phyloP scores from a whole-genome alignment of 305 asterid genomes.

The Fraxinus sp. region DNA sequence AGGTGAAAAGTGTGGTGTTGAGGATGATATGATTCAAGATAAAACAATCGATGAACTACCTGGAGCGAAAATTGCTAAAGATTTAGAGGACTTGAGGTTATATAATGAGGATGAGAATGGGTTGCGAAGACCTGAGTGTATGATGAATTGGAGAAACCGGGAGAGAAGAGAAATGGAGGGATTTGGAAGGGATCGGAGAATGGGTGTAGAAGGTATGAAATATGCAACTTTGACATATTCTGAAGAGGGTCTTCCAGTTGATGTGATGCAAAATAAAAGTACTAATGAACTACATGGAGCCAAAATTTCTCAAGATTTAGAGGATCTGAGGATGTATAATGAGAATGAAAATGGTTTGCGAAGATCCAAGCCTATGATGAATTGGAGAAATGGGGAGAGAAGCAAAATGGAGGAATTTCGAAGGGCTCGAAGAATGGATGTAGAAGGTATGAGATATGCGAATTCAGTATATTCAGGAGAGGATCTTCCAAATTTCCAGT shows the following conservation, averaged over 20 bases:
- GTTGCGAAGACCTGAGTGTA: conserved; percentile 28
- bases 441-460: conserved; percentile 26
- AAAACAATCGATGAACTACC: conserved; percentile 26
- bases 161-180: neutral
- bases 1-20: conserved; percentile 33
- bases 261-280: conserved; percentile 1
- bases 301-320: conserved; percentile 33
- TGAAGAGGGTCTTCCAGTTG: neutral
- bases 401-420: conserved; percentile 30
- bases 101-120: conserved; percentile 31
- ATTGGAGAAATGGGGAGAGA: conserved; percentile 36
- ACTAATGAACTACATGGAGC: conserved; percentile 28
- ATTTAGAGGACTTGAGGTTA: conserved; percentile 10
- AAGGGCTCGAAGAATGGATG: conserved; percentile 43
- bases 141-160: conserved; percentile 28
- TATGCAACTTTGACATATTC: neutral
- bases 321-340: conserved; percentile 23
- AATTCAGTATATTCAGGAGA: conserved; percentile 11
- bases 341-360: conserved; percentile 32
- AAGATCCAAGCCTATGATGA: conserved; percentile 27
- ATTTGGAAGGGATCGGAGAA: neutral
- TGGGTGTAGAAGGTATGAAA: neutral
- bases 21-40: conserved; percentile 28
- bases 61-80: conserved; percentile 27
- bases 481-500: conserved; percentile 28